Evolutionary conservation across 23 red algal species (phyloP), one percentile per base, ranked within the genome.

Genomic region (Gracilaria gracilis): DNA sequence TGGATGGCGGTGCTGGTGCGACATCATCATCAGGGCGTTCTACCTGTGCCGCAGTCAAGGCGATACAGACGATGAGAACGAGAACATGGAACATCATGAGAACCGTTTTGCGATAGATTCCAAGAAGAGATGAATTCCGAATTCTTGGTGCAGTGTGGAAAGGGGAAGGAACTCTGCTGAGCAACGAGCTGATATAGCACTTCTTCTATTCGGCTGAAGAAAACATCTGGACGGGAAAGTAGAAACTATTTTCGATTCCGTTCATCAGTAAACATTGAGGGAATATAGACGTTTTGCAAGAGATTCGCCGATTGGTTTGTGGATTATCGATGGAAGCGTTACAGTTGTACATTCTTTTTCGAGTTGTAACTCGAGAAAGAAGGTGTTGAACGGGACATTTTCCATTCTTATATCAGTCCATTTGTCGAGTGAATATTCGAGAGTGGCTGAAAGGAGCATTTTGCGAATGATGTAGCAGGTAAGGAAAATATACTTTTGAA

Each of bases 11-110:
- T 27, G 83, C 83, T 57, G 83, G 61, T 20, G 3, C 57, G 21
- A 87, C 57, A 55, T 87, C 83, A 72, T 87, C 83, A 73, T 87
- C 83, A 24, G 57, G 64, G 64, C 64, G 54, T 48, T 80, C 64
- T 38, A 36, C 32, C 31, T 69, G 64, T 11, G 64, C 64, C 28
- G 31, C 38, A 36, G 64, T 32, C 64, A 69, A 69, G 28, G 64
- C 28, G 8, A 36, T 36, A 38, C 64, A 69, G 9, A 69, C 28
- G 32, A 37, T 36, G 14, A 69, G 32, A 9, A 69, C 32, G 37
- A 69, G 20, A 37, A 69, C 8, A 36, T 19, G 32, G 32, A 36
- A 34, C 31, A 32, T 33, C 23, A 65, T 28, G 15, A 19, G 28
- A 36, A 15, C 20, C 64, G 37, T 69, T 34, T 34, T 69, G 11